A percentile compares a stretch with the other conserved stretches of the same genome.
phyloP scores from a whole-genome alignment of 257 asterid genomes.

The Nyctanthes arbortristis region DNA sequence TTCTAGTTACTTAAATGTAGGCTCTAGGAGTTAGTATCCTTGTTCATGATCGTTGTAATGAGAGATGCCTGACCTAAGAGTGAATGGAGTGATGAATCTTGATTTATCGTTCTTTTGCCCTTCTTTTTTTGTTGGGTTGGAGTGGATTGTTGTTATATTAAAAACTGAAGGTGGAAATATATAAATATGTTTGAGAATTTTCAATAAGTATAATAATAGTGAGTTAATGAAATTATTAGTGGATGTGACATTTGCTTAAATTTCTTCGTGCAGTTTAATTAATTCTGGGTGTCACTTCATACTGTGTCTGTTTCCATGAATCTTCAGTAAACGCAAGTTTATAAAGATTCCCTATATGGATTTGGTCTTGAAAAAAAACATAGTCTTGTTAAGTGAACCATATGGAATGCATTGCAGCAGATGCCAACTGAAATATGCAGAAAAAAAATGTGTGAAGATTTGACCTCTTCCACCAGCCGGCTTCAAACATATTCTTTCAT shows the following conservation, averaged over 20 bases:
- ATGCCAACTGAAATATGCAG: slow-evolving; percentile 15
- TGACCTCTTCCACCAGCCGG: slow-evolving; percentile 34
- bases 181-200: background rate
- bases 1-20: background rate
- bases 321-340: too few species aligned
- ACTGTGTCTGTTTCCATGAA: background rate
- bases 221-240: background rate
- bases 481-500: background rate
- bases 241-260: background rate
- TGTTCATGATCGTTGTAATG: background rate
- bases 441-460: background rate
- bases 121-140: background rate
- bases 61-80: background rate
- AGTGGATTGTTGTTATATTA: background rate
- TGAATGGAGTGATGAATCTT: background rate
- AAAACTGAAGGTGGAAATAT: background rate
- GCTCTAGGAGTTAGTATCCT: background rate
- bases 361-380: background rate
- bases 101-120: background rate
- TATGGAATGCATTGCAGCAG: slow-evolving; percentile 16
- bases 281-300: background rate
- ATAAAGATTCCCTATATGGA: background rate
- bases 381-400: slow-evolving; percentile 1
- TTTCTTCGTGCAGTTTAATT: background rate
- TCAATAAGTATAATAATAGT: background rate